phyloP scores from a whole-genome alignment of 768 basidiomycete genomes.

The Termitomyces sp. region DNA sequence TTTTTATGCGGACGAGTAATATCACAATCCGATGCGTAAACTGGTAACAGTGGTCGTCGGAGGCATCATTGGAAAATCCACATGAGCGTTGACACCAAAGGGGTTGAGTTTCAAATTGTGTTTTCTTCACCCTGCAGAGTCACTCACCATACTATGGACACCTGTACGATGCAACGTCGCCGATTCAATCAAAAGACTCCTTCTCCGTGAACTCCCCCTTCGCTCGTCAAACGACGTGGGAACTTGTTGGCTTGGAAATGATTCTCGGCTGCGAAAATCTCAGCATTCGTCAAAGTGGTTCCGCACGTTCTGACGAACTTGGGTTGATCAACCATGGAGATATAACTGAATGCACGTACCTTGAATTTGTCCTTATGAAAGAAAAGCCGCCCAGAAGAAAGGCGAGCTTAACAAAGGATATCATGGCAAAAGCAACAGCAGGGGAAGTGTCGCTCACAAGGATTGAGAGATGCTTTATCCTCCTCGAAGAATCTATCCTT shows the following conservation, averaged over 20 bases:
- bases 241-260: constrained; percentile 30
- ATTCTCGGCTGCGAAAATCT: constrained; percentile 14
- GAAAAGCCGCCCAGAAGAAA: neutral
- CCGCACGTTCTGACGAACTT: neutral
- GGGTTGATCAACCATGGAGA: neutral
- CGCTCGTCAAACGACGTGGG: constrained; percentile 51
- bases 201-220: constrained; percentile 61
- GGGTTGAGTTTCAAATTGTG: constrained; percentile 25
- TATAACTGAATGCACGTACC: neutral
- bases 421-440: neutral
- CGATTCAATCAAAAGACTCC: constrained; percentile 48
- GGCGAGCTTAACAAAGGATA: neutral
- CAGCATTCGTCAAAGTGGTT: neutral
- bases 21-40: constrained; percentile 7
- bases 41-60: constrained; percentile 14
- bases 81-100: constrained; percentile 13
- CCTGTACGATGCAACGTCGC: constrained; percentile 28
- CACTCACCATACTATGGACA: constrained; percentile 33
- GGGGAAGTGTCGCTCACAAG: neutral
- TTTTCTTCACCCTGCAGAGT: constrained; percentile 10
- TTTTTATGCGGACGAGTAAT: constrained; percentile 6
- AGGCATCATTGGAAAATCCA: constrained; percentile 22
- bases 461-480: neutral
- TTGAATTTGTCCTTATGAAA: neutral
- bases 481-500: neutral